Conservation (phyloP, 306 rosid species). For the Citrullus colocynthis region DNA sequence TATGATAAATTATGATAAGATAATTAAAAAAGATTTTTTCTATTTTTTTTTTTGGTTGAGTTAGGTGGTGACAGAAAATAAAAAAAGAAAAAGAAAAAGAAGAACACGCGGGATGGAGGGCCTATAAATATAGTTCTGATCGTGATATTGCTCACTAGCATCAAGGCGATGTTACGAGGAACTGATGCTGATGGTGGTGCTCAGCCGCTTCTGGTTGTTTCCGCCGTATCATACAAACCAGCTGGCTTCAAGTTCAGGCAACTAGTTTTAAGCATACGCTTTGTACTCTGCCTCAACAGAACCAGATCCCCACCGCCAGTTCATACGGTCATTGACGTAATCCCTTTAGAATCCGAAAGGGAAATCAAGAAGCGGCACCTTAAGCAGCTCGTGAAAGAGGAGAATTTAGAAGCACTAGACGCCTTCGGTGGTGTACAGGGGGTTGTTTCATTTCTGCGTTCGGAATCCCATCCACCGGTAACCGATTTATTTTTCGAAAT, state of each 20-base stretch:
- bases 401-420: conserved; percentile 14
- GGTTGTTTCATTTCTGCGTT: conserved; percentile 11
- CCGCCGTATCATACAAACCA: not conserved
- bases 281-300: not conserved
- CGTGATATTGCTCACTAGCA: too few species aligned
- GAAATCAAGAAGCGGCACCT: not conserved
- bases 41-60: too few species aligned
- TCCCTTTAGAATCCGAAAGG: not conserved
- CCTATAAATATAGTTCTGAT: too few species aligned
- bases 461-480: conserved; percentile 17
- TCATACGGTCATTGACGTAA: not conserved
- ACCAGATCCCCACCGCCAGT: not conserved
- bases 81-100: too few species aligned
- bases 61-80: too few species aligned
- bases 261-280: not conserved
- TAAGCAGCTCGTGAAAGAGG: conserved; percentile 22
- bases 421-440: conserved; percentile 21
- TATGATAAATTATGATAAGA: too few species aligned
- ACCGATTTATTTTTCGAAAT: not conserved
- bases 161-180: not conserved
- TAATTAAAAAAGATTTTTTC: too few species aligned
- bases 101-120: too few species aligned
- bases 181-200: not conserved
- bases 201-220: not conserved
- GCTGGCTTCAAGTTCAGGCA: not conserved